Percentiles rank a stretch among this genome's conserved stretches.
Evolutionary conservation across 2,329 filamentous ascomycete species (phyloP).

Genomic region (Botrytis medusae): DNA sequence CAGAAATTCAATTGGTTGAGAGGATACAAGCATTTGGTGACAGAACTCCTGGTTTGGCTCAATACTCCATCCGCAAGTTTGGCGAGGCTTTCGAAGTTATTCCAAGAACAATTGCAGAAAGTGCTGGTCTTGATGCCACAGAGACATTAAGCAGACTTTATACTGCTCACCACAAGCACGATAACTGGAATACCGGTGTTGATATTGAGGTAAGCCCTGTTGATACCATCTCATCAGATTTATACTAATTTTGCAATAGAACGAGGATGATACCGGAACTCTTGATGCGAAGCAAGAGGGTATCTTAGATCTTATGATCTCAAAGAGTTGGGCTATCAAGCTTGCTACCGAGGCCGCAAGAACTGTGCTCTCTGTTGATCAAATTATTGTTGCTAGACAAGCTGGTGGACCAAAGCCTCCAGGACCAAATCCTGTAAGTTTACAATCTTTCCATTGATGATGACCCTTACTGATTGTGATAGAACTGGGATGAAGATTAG

Average conservation of each 20-base stretch:
- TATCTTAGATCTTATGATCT: conserved; percentile 87
- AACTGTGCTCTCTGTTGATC: conserved; percentile 93
- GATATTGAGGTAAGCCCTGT: conserved; percentile 70
- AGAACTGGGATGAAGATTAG: conserved; percentile 44
- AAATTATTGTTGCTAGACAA: conserved; percentile 97
- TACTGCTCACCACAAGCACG: conserved; percentile 85
- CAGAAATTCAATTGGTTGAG: conserved; percentile 91
- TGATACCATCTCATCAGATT: background rate
- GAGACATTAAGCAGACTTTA: conserved; percentile 91
- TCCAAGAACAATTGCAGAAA: conserved; percentile 89
- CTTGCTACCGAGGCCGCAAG: conserved; percentile 91
- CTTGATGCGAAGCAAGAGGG: conserved; percentile 84
- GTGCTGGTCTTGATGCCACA: conserved; percentile 93
- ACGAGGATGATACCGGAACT: conserved; percentile 75
- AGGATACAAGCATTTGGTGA: conserved; percentile 87
- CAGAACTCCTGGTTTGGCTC: conserved; percentile 86
- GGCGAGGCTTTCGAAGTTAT: conserved; percentile 98
- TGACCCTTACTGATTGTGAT: conserved; percentile 25
- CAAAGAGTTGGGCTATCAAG: conserved; percentile 96
- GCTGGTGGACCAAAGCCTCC: conserved; percentile 97
- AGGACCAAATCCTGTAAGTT: conserved; percentile 71
- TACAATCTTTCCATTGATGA: conserved; percentile 4
- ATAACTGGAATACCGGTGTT: conserved; percentile 87
- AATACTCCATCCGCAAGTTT: conserved; percentile 97
- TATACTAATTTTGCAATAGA: conserved; percentile 46